Evolutionary conservation across 768 basidiomycete genomes (phyloP).

Genomic region (Termitomyces sp.): DNA sequence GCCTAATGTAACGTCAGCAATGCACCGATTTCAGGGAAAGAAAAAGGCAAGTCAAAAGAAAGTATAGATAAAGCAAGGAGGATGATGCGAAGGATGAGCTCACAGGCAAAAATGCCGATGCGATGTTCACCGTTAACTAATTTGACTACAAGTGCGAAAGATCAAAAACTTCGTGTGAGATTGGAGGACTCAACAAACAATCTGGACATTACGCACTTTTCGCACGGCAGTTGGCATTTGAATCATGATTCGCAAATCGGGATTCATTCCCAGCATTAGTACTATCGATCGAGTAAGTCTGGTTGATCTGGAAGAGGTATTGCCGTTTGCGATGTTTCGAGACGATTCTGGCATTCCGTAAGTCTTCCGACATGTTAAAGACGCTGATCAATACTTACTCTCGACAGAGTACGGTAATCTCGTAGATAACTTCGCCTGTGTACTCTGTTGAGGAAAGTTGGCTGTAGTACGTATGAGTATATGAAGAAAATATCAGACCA

Average conservation of each 20-base stretch:
- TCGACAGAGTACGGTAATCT: constrained; percentile 45
- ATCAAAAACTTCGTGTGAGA: background rate
- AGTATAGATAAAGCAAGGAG: background rate
- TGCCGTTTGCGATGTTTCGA: constrained; percentile 47
- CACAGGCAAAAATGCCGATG: constrained; percentile 60
- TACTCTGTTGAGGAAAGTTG: constrained; percentile 46
- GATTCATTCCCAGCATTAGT: constrained; percentile 54
- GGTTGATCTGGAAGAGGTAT: constrained; percentile 60
- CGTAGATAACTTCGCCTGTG: constrained; percentile 55
- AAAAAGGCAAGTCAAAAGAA: background rate
- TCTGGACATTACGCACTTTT: constrained; percentile 30
- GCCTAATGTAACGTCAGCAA: background rate
- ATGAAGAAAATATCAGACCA: constrained; percentile 26
- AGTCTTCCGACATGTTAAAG: background rate
- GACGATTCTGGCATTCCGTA: constrained; percentile 29
- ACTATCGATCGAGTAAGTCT: constrained; percentile 47
- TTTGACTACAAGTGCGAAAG: constrained; percentile 31
- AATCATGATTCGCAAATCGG: constrained; percentile 66
- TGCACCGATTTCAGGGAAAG: background rate
- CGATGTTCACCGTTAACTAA: constrained; percentile 66
- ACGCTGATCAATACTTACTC: constrained; percentile 33
- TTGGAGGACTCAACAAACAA: background rate
- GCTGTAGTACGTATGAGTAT: background rate
- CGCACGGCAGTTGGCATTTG: constrained; percentile 41
- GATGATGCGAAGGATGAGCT: constrained; percentile 16